phyloP scores from a whole-genome alignment of 2,329 filamentous ascomycete genomes.

The Ceratocystis destructans region DNA sequence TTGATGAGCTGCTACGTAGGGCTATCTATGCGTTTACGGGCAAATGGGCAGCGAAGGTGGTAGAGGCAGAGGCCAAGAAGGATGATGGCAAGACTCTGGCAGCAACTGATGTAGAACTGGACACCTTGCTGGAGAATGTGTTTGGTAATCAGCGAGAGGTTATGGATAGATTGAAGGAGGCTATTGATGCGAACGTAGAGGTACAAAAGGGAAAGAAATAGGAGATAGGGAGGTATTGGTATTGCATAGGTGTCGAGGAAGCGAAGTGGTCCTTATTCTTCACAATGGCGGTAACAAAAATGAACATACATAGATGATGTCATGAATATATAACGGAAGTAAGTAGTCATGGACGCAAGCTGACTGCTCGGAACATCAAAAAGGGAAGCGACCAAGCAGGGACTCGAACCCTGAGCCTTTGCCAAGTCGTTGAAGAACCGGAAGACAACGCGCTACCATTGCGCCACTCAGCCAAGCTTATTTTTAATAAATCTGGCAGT shows the following conservation, averaged over 20 bases:
- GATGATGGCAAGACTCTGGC: slow-evolving; percentile 37
- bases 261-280: not conserved
- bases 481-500: not conserved
- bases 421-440: slow-evolving; percentile 17
- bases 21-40: slow-evolving; percentile 51
- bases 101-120: slow-evolving; percentile 43
- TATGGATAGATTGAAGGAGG: slow-evolving; percentile 45
- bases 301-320: not conserved
- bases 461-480: slow-evolving; percentile 18
- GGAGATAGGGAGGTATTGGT: slow-evolving; percentile 25
- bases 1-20: slow-evolving; percentile 48
- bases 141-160: slow-evolving; percentile 48
- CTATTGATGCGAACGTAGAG: slow-evolving; percentile 43
- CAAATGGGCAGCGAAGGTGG: slow-evolving; percentile 40
- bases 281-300: not conserved
- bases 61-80: slow-evolving; percentile 36
- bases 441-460: slow-evolving; percentile 21
- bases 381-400: slow-evolving; percentile 18
- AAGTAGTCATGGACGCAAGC: not conserved
- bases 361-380: not conserved
- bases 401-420: slow-evolving; percentile 20
- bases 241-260: slow-evolving; percentile 16
- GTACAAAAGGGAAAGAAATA: slow-evolving; percentile 35
- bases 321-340: not conserved
- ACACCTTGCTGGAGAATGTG: slow-evolving; percentile 41